A percentile compares a stretch with the other conserved stretches of the same genome.
phyloP scores from a whole-genome alignment of 23 red algal genomes.

The Pyropia yezoensis region DNA sequence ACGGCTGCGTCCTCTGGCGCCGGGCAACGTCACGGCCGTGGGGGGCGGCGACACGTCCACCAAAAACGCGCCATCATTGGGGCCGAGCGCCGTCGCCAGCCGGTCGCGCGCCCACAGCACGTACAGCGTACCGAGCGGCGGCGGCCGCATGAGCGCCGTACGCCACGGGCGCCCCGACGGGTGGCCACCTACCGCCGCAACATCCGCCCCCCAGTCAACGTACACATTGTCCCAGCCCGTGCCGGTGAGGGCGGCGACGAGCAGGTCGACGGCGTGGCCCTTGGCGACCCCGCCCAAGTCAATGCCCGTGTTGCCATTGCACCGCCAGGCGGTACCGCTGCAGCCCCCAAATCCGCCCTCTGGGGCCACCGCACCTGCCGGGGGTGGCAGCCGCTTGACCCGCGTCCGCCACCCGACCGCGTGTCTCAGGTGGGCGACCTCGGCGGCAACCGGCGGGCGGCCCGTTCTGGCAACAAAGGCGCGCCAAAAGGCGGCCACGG shows the following conservation, averaged over 20 bases:
- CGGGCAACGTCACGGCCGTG: not conserved
- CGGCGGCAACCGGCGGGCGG: constrained; percentile 5
- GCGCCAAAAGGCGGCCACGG: constrained; percentile 16
- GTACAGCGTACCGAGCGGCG: constrained; percentile 15
- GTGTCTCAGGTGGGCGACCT: constrained; percentile 8
- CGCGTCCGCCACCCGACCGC: constrained; percentile 28
- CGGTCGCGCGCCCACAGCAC: constrained; percentile 14
- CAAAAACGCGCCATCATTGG: not conserved
- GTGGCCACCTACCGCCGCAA: constrained; percentile 21
- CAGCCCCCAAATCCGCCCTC: too few relatives aligned
- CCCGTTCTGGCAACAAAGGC: constrained; percentile 8
- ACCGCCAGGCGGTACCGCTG: not conserved
- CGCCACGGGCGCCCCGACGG: constrained; percentile 39
- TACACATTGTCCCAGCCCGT: constrained; percentile 7
- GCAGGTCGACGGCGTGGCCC: constrained; percentile 26
- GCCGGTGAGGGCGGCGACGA: not conserved
- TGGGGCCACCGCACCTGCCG: not conserved
- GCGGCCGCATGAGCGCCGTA: constrained; percentile 32
- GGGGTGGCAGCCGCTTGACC: not conserved
- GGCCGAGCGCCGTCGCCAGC: not conserved
- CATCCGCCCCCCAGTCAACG: constrained; percentile 60
- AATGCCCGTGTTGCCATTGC: constrained; percentile 36
- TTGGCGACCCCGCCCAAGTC: constrained; percentile 43
- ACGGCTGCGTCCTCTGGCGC: not conserved
- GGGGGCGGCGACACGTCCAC: constrained; percentile 4